These are phyloP conservation scores for Hibiscus tridactylites DNA, from an alignment of 345 rosid species.

Conservation along the genomic window DNA sequence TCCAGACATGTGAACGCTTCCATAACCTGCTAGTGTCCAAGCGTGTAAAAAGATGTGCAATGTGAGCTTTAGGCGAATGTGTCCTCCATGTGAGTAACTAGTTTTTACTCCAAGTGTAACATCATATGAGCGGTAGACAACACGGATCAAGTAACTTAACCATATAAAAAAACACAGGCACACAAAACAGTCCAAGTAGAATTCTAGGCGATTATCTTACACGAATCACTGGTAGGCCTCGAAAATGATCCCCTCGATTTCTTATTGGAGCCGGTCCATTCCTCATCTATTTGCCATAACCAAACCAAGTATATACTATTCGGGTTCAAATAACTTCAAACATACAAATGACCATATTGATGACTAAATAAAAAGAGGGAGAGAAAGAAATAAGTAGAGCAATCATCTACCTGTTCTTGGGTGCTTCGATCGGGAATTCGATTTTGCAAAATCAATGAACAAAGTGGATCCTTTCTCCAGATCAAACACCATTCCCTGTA, in stretches of 20 bases:
- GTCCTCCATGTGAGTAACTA: conserved; percentile 43
- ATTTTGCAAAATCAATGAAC: conserved; percentile 77
- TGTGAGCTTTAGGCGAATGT: conserved; percentile 69
- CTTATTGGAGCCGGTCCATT: conserved; percentile 50
- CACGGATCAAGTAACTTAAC: conserved; percentile 12
- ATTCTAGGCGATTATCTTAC: conserved; percentile 33
- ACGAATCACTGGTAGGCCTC: conserved; percentile 33
- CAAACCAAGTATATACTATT: conserved; percentile 4
- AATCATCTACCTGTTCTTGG: conserved; percentile 46
- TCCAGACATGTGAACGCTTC: conserved; percentile 90
- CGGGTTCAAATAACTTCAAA: conserved; percentile 8
- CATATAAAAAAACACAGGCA: conserved; percentile 5
- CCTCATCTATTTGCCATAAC: conserved; percentile 38
- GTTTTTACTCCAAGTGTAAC: conserved; percentile 27
- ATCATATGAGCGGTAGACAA: conserved; percentile 18
- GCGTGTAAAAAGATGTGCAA: conserved; percentile 89
- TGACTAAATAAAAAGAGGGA: neutral
- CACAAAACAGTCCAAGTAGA: conserved; percentile 1
- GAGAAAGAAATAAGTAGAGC: neutral
- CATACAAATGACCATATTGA: neutral
- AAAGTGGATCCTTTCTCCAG: conserved; percentile 82
- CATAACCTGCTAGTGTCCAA: conserved; percentile 96
- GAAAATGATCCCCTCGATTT: conserved; percentile 39
- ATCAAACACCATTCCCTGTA: conserved; percentile 86
- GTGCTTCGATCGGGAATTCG: conserved; percentile 84